Evolutionary conservation across 345 rosid species (phyloP).

Genomic region (Orychophragmus violaceus): DNA sequence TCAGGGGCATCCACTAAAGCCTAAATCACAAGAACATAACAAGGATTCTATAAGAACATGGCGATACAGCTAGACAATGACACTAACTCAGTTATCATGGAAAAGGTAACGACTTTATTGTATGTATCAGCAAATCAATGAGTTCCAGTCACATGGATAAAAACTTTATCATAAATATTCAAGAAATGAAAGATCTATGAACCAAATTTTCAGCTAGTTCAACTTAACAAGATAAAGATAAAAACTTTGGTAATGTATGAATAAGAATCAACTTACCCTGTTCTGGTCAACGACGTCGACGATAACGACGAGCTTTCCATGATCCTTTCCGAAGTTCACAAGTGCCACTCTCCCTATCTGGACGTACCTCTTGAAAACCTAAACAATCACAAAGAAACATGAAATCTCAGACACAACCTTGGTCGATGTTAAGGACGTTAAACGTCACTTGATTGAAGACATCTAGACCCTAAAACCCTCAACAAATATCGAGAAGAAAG

Average conservation of each 20-base stretch:
- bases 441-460: background rate
- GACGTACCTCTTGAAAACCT: slow-evolving; percentile 92
- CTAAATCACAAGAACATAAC: slow-evolving; percentile 26
- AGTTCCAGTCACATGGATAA: no score
- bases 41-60: background rate
- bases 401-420: background rate
- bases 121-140: background rate
- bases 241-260: background rate
- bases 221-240: no score
- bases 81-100: background rate
- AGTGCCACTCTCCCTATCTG: slow-evolving; percentile 93
- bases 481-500: background rate
- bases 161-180: no score
- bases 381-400: background rate
- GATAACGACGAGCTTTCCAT: slow-evolving; percentile 82
- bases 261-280: slow-evolving; percentile 36
- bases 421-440: background rate
- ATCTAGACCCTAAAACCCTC: background rate
- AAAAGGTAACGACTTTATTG: background rate
- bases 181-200: no score
- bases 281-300: slow-evolving; percentile 92
- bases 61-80: background rate
- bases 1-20: slow-evolving; percentile 94
- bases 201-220: no score
- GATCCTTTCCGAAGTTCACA: slow-evolving; percentile 79